phyloP scores from a whole-genome alignment of 495 filamentous ascomycete genomes.

The Xylaria scruposa region DNA sequence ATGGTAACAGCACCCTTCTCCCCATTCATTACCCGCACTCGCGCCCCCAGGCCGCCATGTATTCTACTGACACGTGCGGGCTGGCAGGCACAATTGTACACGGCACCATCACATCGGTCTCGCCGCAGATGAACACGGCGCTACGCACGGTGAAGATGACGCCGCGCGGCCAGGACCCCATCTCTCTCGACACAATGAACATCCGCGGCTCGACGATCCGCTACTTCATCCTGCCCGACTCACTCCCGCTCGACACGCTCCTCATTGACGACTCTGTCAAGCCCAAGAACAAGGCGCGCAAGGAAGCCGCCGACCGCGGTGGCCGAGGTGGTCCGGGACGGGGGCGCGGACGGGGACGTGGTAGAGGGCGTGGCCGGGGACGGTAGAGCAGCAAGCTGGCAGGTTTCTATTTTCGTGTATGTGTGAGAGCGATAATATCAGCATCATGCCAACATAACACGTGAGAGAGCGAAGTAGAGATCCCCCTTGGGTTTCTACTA shows the following conservation, averaged over 20 bases:
- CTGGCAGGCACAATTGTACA: conserved; percentile 84
- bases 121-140: conserved; percentile 95
- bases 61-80: conserved; percentile 11
- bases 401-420: background rate
- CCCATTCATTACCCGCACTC: background rate
- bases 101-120: conserved; percentile 93
- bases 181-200: conserved; percentile 93
- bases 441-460: background rate
- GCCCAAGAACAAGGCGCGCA: conserved; percentile 98
- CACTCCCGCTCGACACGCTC: conserved; percentile 89
- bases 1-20: conserved; percentile 63
- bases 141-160: conserved; percentile 97
- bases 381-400: conserved; percentile 20
- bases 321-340: conserved; percentile 63
- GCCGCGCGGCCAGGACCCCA: conserved; percentile 79
- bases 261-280: conserved; percentile 96
- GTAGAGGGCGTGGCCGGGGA: conserved; percentile 56
- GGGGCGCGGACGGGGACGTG: conserved; percentile 67
- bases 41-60: conserved; percentile 1
- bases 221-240: conserved; percentile 94
- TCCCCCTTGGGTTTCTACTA: background rate
- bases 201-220: conserved; percentile 91
- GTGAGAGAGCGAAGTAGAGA: background rate
- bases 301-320: conserved; percentile 77
- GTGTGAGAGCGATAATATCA: background rate